phyloP scores from a whole-genome alignment of 192 early-diverging fungal genomes.

The Coemansia sp. region DNA sequence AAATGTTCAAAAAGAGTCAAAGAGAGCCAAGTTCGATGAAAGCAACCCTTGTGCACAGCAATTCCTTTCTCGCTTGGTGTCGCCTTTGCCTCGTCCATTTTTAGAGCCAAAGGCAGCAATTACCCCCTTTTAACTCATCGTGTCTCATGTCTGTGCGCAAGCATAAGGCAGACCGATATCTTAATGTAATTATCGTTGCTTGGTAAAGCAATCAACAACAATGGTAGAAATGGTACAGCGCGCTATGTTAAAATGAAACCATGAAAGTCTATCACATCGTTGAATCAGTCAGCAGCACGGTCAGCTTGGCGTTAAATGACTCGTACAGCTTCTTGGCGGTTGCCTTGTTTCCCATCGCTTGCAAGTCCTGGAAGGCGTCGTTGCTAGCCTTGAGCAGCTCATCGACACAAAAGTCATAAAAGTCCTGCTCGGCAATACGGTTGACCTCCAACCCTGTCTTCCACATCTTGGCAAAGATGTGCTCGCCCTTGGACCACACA shows the following conservation, averaged over 20 bases:
- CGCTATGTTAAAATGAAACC: neutral
- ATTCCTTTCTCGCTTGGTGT: neutral
- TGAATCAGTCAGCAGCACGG: conserved; percentile 35
- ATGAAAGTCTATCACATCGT: conserved; percentile 11
- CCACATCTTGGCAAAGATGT: conserved; percentile 46
- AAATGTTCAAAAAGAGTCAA: neutral
- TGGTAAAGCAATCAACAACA: neutral
- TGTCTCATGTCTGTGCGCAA: conserved; percentile 2
- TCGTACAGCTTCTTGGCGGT: conserved; percentile 49
- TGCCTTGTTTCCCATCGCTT: conserved; percentile 50
- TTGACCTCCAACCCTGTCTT: conserved; percentile 53
- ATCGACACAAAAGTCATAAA: conserved; percentile 59
- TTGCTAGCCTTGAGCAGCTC: conserved; percentile 57
- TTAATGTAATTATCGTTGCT: neutral
- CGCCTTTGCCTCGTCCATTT: neutral
- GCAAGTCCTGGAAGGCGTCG: conserved; percentile 54
- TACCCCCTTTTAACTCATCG: neutral
- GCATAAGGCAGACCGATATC: neutral
- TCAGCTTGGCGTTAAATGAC: conserved; percentile 54
- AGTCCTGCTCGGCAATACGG: conserved; percentile 58
- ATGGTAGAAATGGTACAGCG: neutral
- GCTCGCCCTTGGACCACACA: conserved; percentile 52
- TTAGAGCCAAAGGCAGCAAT: neutral
- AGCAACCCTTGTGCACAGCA: neutral
- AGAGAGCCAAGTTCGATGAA: conserved; percentile 5